Evolutionary conservation across 202 grass and related monocot genomes (phyloP).

Genomic region (Brachypodium distachyon): DNA sequence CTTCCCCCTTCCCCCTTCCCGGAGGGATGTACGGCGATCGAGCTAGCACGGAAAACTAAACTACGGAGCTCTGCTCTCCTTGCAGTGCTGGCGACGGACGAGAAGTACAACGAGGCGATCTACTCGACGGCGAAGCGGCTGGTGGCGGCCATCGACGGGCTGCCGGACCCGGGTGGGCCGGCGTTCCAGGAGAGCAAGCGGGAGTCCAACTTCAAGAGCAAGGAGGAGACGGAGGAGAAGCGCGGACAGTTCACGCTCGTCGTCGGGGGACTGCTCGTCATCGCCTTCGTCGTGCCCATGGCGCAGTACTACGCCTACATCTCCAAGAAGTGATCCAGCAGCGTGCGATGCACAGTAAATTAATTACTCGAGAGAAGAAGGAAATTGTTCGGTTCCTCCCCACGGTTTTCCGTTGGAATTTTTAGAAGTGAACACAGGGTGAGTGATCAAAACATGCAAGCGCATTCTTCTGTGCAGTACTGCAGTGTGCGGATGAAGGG

Average conservation of each 20-base stretch:
- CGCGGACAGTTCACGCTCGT: conserved; percentile 92
- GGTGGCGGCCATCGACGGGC: conserved; percentile 78
- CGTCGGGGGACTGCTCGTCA: conserved; percentile 86
- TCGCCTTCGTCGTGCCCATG: conserved; percentile 98
- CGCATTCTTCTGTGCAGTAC: neutral
- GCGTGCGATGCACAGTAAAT: conserved; percentile 24
- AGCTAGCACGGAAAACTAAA: too few relatives aligned
- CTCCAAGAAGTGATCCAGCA: conserved; percentile 72
- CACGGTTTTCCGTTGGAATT: neutral
- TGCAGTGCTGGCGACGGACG: conserved; percentile 86
- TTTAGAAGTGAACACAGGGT: conserved; percentile 24
- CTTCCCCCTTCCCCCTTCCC: neutral
- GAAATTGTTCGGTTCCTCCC: neutral
- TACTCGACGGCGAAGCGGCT: conserved; percentile 59
- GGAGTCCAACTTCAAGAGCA: conserved; percentile 89
- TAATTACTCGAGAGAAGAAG: neutral
- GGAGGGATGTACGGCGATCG: neutral
- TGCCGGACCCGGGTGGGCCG: conserved; percentile 72
- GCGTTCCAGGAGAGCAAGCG: conserved; percentile 85
- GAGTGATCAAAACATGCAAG: conserved; percentile 17
- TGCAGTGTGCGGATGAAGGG: too few relatives aligned
- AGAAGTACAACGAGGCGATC: conserved; percentile 96
- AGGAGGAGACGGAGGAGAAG: conserved; percentile 90
- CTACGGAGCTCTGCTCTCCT: too few relatives aligned
- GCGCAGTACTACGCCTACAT: conserved; percentile 99